A percentile compares a stretch with the other conserved stretches of the same genome.
phyloP scores from a whole-genome alignment of 805 yeast species.

The Metschnikowia corniflorae region DNA sequence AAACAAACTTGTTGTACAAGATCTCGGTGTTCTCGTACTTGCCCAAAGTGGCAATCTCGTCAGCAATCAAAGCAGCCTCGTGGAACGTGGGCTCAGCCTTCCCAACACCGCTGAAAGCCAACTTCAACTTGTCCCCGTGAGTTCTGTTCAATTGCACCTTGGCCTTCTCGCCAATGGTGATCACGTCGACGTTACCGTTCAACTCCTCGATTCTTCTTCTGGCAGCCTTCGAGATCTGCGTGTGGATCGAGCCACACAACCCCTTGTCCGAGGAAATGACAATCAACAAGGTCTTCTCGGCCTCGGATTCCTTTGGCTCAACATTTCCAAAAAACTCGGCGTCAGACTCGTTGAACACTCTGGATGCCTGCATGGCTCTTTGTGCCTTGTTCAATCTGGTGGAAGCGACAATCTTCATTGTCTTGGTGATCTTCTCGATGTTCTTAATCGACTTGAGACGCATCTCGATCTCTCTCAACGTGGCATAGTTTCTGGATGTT shows the following conservation, averaged over 20 bases:
- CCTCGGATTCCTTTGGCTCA: slow-evolving; percentile 62
- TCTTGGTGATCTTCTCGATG: slow-evolving; percentile 98
- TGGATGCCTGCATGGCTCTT: slow-evolving; percentile 85
- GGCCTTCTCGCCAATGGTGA: slow-evolving; percentile 91
- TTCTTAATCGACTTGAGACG: slow-evolving; percentile 98
- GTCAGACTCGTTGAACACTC: slow-evolving; percentile 80
- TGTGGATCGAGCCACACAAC: slow-evolving; percentile 96
- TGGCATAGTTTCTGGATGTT: slow-evolving; percentile 84
- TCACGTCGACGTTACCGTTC: slow-evolving; percentile 68
- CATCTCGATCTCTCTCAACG: slow-evolving; percentile 96
- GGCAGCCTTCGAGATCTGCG: slow-evolving; percentile 88
- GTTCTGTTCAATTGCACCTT: slow-evolving; percentile 87
- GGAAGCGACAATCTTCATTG: slow-evolving; percentile 99
- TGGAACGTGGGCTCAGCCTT: slow-evolving; percentile 92
- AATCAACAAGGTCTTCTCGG: slow-evolving; percentile 69
- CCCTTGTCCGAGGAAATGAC: slow-evolving; percentile 92
- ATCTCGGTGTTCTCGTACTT: slow-evolving; percentile 76
- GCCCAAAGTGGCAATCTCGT: slow-evolving; percentile 68
- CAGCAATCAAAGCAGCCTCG: slow-evolving; percentile 87
- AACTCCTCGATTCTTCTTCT: slow-evolving; percentile 60
- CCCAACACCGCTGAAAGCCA: slow-evolving; percentile 88
- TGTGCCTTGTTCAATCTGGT: slow-evolving; percentile 95
- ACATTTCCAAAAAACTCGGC: slow-evolving; percentile 74
- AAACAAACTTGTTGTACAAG: slow-evolving; percentile 80
- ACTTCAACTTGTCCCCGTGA: slow-evolving; percentile 59